Evolutionary conservation across 2,329 filamentous ascomycete genomes (phyloP), one percentile per base, ranked within the genome.

Genomic region (Cadophora malorum): DNA sequence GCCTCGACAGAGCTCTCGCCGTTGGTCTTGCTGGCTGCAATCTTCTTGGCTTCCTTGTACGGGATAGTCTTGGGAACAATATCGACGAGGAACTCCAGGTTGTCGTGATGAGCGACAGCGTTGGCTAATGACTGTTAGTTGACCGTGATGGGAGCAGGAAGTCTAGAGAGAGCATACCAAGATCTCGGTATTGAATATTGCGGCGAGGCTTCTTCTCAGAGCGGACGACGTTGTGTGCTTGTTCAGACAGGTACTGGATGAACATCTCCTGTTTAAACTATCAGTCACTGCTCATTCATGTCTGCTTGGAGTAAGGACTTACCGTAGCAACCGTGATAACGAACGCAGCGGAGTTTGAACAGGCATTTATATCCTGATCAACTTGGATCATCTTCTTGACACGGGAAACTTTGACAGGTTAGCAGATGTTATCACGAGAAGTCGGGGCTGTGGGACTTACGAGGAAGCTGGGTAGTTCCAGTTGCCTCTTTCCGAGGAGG

Each of bases 181-280:
- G 86, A 80, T 99, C 96, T 77, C 93, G 93, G 83, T 99, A 99
- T 79, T 98, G 96, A 70, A 99, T 91, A 76, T 96, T 97, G 69
- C 94, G 89, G 66, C 96, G 87, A 6, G 95, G 95, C 79, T 98
- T 98, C 74, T 91, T 88, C 80, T 98, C 96, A 0, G 94, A 87
- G 77, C 96, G 96, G 75, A 94, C 91, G 75, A 97, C 92, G 76
- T 92, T 94, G 78, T 97, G 90, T 31, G 91, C 90, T 79, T 96
- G 92, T 70, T 91, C 87, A 23, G 94, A 90, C 31, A 99, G 87
- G 79, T 98, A 91, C 79, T 97, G 93, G 73, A 99, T 90, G 82
- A 99, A 98, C 86, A 97, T 90, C 81, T 99, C 96, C 91, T 94
- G 67, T 21, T 35, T 8, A 31, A 23, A 5, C 23, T 45, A 63